Conservation (phyloP, 768 basidiomycete genomes). For the Podaxis rugospora region DNA sequence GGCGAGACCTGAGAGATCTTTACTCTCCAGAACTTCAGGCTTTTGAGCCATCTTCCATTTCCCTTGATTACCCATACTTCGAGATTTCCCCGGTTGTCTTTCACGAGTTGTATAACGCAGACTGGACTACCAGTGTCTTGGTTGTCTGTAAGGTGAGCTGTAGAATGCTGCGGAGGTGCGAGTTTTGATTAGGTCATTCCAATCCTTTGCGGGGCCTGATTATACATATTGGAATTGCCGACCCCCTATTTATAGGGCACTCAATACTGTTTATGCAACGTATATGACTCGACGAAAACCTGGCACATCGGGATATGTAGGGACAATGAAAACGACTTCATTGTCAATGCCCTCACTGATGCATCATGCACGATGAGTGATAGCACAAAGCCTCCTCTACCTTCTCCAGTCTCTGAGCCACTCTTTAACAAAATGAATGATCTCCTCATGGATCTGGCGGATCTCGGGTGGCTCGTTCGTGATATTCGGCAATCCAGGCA, state of each 20-base stretch:
- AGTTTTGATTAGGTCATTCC: neutral
- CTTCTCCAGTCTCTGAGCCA: constrained; percentile 58
- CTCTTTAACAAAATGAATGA: constrained; percentile 68
- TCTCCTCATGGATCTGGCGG: constrained; percentile 72
- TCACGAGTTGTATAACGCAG: neutral
- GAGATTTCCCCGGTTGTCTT: neutral
- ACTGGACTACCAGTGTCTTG: neutral
- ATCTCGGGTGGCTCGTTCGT: constrained; percentile 73
- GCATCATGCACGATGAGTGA: too few species aligned
- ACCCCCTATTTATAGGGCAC: too few species aligned
- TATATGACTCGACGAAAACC: too few species aligned
- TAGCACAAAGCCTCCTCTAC: too few species aligned
- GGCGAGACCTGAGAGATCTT: constrained; percentile 38
- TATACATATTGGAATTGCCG: too few species aligned
- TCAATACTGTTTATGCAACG: too few species aligned
- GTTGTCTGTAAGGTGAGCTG: neutral
- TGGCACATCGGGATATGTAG: too few species aligned
- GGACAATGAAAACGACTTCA: too few species aligned
- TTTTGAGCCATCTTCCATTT: constrained; percentile 7
- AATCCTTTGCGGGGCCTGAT: neutral
- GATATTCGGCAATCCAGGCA: constrained; percentile 69
- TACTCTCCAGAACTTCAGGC: constrained; percentile 23
- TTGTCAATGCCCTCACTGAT: too few species aligned
- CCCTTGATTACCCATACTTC: neutral
- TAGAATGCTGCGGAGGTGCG: too few species aligned